Evolutionary conservation across 495 filamentous ascomycete genomes (phyloP), one percentile per base, ranked within the genome.

Genomic region (Aspergillus bridgeri): DNA sequence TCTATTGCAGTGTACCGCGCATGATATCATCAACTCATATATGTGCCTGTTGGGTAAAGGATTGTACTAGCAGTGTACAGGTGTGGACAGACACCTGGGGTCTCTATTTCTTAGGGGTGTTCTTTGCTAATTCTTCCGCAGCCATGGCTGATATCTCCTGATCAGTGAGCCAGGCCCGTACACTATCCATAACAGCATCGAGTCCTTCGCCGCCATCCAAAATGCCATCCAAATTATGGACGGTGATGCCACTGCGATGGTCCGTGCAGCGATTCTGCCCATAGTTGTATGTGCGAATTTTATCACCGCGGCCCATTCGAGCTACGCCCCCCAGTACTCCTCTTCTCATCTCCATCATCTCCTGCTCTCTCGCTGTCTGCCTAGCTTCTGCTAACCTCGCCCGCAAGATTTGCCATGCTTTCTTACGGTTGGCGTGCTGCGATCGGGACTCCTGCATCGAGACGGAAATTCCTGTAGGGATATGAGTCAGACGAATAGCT

Each of bases 281-380:
- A 77, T 86, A 98, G 74, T 98, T 96, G 69, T 98, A 98, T 3
- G 94, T 98, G 59, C 94, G 76, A 59, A 98, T 83, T 74, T 98
- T 98, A 71, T 97, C 91, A 22, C 89, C 89, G 47, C 95, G 84
- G 22, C 91, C 91, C 77, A 91, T 90, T 59, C 86, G 88, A 15
- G 80, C 82, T 52, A 92, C 84, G 59, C 90, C 88, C 3, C 89
- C 83, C 59, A 93, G 79, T 33, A 84, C 87, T 48, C 88, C 88
- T 66, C 88, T 82, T 52, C 92, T 75, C 62, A 98, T 65, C 48
- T 77, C 79, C 54, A 85, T 75, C 55, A 92, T 80, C 65, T 91
- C 83, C 67, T 92, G 92, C 69, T 98, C 94, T 45, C 93, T 80
- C 52, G 87, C 89, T 68, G 94, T 90, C 48, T 93, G 82, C 51